A percentile compares a stretch with the other conserved stretches of the same genome.
phyloP scores from a whole-genome alignment of 1,139 yeast genomes.

The Hemisphaericaspora subhashii region DNA sequence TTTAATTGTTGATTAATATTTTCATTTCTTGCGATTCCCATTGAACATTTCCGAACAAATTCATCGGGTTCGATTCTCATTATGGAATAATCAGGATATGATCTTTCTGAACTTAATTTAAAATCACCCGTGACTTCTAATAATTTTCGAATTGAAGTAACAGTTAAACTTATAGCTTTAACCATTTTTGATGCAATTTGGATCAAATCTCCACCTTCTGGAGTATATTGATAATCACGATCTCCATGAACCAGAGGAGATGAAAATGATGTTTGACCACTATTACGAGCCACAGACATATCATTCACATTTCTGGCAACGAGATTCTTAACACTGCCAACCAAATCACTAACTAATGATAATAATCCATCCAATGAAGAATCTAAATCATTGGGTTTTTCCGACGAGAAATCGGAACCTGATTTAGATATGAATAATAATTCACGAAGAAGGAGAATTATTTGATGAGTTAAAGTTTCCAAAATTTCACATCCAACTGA shows the following conservation, averaged over 20 bases:
- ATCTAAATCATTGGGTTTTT: slow-evolving; percentile 50
- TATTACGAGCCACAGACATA: slow-evolving; percentile 20
- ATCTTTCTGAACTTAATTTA: slow-evolving; percentile 60
- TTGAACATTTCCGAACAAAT: slow-evolving; percentile 63
- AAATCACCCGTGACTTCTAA: slow-evolving; percentile 69
- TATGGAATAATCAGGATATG: slow-evolving; percentile 68
- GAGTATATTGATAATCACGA: slow-evolving; percentile 53
- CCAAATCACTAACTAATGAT: slow-evolving; percentile 64
- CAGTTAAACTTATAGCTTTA: slow-evolving; percentile 51
- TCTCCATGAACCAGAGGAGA: slow-evolving; percentile 10
- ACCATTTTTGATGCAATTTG: slow-evolving; percentile 66
- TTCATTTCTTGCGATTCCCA: slow-evolving; percentile 49
- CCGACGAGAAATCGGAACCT: slow-evolving; percentile 43
- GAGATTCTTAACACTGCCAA: slow-evolving; percentile 60
- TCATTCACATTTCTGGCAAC: slow-evolving; percentile 55
- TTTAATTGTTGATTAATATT: slow-evolving; percentile 18
- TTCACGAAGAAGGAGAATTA: slow-evolving; percentile 63
- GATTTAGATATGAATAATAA: slow-evolving; percentile 62
- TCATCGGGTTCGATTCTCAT: slow-evolving; percentile 61
- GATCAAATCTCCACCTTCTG: slow-evolving; percentile 66
- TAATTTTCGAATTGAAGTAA: slow-evolving; percentile 41
- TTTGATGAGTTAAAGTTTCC: slow-evolving; percentile 67
- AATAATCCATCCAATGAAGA: slow-evolving; percentile 57
- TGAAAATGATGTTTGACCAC: slow-evolving; percentile 19
- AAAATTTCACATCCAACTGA: slow-evolving; percentile 65